Evolutionary conservation across 2,329 filamentous ascomycete genomes (phyloP), one percentile per base, ranked within the genome.

Genomic region (Aspergillus nomiae): DNA sequence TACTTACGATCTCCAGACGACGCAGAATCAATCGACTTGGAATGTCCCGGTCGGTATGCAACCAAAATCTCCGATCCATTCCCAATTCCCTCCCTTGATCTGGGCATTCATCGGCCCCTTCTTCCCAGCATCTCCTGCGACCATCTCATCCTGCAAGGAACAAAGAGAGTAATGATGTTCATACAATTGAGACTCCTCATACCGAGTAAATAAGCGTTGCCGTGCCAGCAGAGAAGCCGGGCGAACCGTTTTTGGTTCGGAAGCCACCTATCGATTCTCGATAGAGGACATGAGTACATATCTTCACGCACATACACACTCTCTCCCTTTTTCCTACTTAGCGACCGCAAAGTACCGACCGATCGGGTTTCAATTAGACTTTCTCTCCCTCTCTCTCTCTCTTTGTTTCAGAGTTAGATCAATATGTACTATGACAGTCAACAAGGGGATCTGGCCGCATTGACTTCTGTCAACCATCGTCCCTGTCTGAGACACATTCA

Each of bases 51-150:
- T 21, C 30, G 32, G 30, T 53, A 59, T 53, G 57, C 24, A 28
- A 54, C 34, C n/a, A 55, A 53, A 55, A 55, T 54, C 50, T 48
- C 46, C 57, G 58, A 55, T 26, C 48, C 50, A 60, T 60, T 60
- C 48, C 16, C 45, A 50, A 45, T 21, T n/a, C 48, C 36, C 56
- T 51, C 50, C 36, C 58, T 60, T 55, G 32, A 34, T 32, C 28
- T 51, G 28, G 28, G 48, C 48, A 51, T n/a, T 51, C 9, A n/a
- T 51, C 28, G 28, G 11, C 58, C 24, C 36, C 26, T 34, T 32
- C n/a, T 43, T 46, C 32, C 45, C 56, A 21, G 19, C 56, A 38
- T 50, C 32, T 34, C 26, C 9, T 24, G 14, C 24, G 36, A 6
- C 16, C 38, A 26, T 46, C 26, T 19, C 8, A 51, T 30, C 26